Evolutionary conservation across 2,329 filamentous ascomycete genomes (phyloP), one percentile per base, ranked within the genome.

Genomic region (Apiospora kogelbergensis): DNA sequence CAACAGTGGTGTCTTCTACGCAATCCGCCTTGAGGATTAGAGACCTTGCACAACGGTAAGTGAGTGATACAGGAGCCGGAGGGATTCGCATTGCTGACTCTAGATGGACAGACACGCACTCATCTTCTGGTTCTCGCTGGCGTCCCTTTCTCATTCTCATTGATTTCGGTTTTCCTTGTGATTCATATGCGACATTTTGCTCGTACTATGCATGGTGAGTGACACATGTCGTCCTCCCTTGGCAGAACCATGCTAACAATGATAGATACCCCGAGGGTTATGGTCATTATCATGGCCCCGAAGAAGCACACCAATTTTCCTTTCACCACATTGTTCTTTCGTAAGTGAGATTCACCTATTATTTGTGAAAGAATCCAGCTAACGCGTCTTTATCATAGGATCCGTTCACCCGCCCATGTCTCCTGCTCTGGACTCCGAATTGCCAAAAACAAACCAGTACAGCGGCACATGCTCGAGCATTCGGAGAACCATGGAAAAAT

Each of bases 1-100:
- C n/a, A n/a, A n/a, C n/a, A n/a, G n/a, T 68, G 88, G 89, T 33
- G 82, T 84, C 75, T 90, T 90, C 76, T 91, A 91, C 73, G 88
- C 88, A 70, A 83, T 88, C 65, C 84, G 87, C 67, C 79, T 89
- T 65, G 81, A 84, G 46, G 76, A 81, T 72, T 82, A 74, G 37
- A 67, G 65, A 26, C n/a, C 22, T 2, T 37, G 45, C 3, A 9
- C 22, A 37, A 53, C 20, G 65, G 65, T 53, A 41, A 53, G 65
- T 53, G n/a, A 41, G 6, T n/a, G 40, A 42, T 15, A 42, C n/a
- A 60, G 7, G n/a, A n/a, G 10, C 30, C 13, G 5, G n/a, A n/a
- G 17, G 17, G 11, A 37, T 13, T 30, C 11, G 53, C 17, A 11
- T n/a, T 60, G 30, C 53, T 60, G 30, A 60, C 53, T 22, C 17